Conservation (phyloP, 169 alveolate genomes). For the Plasmodium billcollinsi region DNA sequence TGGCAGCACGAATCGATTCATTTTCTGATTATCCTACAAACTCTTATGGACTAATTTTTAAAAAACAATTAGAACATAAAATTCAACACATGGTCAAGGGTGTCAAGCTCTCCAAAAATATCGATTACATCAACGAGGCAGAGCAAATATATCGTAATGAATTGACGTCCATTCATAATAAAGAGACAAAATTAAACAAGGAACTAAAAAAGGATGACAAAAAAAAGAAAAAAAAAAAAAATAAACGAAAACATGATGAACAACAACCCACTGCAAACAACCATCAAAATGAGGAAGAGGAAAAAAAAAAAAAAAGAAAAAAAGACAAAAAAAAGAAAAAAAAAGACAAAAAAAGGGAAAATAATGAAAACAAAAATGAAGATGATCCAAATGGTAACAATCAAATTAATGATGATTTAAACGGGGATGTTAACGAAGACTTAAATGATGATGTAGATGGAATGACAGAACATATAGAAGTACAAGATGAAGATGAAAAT, state of each 20-base stretch:
- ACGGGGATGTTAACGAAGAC: slow-evolving; percentile 4
- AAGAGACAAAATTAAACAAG: slow-evolving; percentile 76
- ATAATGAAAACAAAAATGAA: not conserved
- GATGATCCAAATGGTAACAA: not conserved
- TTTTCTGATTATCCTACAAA: slow-evolving; percentile 87
- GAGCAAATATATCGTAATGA: slow-evolving; percentile 84
- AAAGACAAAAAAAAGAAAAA: slow-evolving; percentile 45
- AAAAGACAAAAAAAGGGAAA: slow-evolving; percentile 22
- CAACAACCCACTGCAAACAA: not conserved
- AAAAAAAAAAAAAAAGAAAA: slow-evolving; percentile 69
- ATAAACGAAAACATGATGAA: slow-evolving; percentile 35
- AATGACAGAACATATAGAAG: slow-evolving; percentile 14
- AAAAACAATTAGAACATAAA: slow-evolving; percentile 96
- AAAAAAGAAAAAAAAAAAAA: slow-evolving; percentile 49
- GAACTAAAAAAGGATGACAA: slow-evolving; percentile 78
- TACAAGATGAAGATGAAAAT: slow-evolving; percentile 45
- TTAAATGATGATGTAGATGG: not conserved
- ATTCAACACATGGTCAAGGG: slow-evolving; percentile 92
- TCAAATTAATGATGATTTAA: slow-evolving; percentile 15
- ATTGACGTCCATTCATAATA: slow-evolving; percentile 76
- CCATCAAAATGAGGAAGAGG: not conserved
- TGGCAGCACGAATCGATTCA: slow-evolving; percentile 98
- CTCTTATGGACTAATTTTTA: slow-evolving; percentile 95
- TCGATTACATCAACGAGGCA: slow-evolving; percentile 92
- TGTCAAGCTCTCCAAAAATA: slow-evolving; percentile 87